A percentile compares a stretch with the other conserved stretches of the same genome.
phyloP scores from a whole-genome alignment of 176 grass and related monocot species.

The Alopecurus myosuroides region DNA sequence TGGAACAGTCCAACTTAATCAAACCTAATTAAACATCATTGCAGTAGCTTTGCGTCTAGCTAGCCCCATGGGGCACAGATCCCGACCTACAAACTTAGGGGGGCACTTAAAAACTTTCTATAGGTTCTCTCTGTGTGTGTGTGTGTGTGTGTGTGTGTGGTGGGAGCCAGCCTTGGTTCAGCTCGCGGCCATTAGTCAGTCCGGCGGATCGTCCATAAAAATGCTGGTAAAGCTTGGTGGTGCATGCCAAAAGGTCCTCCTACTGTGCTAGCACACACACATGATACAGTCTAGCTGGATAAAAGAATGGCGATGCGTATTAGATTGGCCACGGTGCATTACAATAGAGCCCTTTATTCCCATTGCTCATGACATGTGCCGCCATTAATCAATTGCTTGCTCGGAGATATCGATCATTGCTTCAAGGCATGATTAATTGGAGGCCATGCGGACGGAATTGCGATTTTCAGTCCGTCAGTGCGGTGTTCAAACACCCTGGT shows the following conservation, averaged over 20 bases:
- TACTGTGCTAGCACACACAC: neutral
- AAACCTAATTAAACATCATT: slow-evolving; percentile 5
- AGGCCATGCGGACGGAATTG: slow-evolving; percentile 33
- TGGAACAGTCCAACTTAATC: slow-evolving; percentile 10
- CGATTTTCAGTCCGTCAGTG: neutral
- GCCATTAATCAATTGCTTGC: slow-evolving; percentile 9
- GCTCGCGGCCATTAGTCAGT: slow-evolving; percentile 7
- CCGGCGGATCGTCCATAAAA: neutral
- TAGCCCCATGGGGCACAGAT: slow-evolving; percentile 24
- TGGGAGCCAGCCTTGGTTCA: slow-evolving; percentile 35
- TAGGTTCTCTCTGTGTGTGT: neutral
- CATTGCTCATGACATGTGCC: slow-evolving; percentile 20
- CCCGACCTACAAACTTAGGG: slow-evolving; percentile 29
- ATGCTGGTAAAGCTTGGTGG: slow-evolving; percentile 12
- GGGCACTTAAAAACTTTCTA: neutral
- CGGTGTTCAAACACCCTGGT: slow-evolving; percentile 32
- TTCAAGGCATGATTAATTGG: slow-evolving; percentile 24
- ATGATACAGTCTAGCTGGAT: slow-evolving; percentile 25
- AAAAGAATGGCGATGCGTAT: neutral
- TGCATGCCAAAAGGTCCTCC: slow-evolving; percentile 33
- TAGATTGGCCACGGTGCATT: slow-evolving; percentile 31
- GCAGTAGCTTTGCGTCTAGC: slow-evolving; percentile 28
- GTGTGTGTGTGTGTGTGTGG: neutral
- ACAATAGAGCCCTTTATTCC: slow-evolving; percentile 51
- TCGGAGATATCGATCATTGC: neutral